phyloP scores from a whole-genome alignment of 208 protist species.

The Leishmania lainsoni region DNA sequence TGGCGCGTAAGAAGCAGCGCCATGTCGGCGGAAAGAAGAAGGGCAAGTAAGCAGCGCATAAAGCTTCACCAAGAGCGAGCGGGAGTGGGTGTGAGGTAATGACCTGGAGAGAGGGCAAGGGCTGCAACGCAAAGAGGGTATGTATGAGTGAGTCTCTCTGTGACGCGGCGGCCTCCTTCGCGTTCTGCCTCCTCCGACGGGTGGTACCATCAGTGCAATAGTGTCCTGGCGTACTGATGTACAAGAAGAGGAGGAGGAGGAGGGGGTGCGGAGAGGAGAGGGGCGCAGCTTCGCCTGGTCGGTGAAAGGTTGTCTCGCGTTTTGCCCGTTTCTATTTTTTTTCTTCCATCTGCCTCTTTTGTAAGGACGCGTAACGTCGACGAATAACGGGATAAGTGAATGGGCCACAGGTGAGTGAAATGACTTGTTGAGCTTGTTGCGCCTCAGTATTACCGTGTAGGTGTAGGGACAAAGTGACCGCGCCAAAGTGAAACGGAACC shows the following conservation, averaged over 20 bases:
- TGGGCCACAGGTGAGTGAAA: background rate
- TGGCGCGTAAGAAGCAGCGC: constrained; percentile 61
- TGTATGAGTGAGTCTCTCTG: background rate
- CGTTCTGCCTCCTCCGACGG: too few relatives aligned
- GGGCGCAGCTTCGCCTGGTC: background rate
- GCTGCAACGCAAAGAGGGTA: background rate
- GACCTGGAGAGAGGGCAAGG: background rate
- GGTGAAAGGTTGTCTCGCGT: background rate
- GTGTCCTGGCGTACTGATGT: too few relatives aligned
- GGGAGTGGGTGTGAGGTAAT: background rate
- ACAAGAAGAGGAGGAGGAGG: too few relatives aligned
- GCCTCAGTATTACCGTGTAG: background rate
- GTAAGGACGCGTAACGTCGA: background rate
- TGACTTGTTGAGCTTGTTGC: background rate
- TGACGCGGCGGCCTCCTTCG: background rate
- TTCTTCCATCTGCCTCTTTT: background rate
- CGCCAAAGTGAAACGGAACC: background rate
- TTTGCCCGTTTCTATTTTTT: background rate
- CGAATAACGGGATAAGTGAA: background rate
- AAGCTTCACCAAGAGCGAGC: background rate
- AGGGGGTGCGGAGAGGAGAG: too few relatives aligned
- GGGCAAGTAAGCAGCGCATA: constrained; percentile 1
- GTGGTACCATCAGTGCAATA: too few relatives aligned
- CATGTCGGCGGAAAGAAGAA: constrained; percentile 39
- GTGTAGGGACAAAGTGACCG: background rate